A percentile compares a stretch with the other conserved stretches of the same genome.
phyloP scores from a whole-genome alignment of 129 eudicot species.

The Deinandra increscens region DNA sequence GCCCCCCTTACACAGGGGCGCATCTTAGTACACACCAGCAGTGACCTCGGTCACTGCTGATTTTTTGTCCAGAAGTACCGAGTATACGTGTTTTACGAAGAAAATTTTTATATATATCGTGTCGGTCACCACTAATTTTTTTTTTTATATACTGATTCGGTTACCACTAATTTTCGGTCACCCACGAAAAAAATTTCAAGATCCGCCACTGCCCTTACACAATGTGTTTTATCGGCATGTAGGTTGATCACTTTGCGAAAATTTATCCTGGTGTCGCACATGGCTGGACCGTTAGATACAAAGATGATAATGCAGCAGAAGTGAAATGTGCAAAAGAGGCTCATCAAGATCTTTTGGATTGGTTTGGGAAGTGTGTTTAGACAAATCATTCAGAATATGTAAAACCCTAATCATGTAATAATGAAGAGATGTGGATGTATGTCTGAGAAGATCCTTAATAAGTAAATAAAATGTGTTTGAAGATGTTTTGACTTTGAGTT shows the following conservation, averaged over 20 bases:
- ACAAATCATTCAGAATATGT: not conserved
- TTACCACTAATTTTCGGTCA: too few species aligned
- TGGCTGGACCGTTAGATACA: conserved; percentile 72
- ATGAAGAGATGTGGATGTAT: not conserved
- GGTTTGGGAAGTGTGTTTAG: conserved; percentile 55
- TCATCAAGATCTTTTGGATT: conserved; percentile 53
- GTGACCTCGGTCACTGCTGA: too few species aligned
- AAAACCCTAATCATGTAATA: conserved; percentile 2
- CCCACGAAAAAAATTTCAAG: too few species aligned
- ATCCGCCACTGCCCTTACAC: too few species aligned
- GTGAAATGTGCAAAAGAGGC: conserved; percentile 65
- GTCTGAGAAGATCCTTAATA: not conserved
- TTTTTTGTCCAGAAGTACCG: too few species aligned
- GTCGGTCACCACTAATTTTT: too few species aligned
- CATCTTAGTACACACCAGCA: too few species aligned
- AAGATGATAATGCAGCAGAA: conserved; percentile 46
- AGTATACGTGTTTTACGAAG: too few species aligned
- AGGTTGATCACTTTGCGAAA: conserved; percentile 71
- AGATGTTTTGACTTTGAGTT: too few species aligned
- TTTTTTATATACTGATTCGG: too few species aligned
- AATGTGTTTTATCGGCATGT: conserved; percentile 12
- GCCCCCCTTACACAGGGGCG: too few species aligned
- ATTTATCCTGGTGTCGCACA: conserved; percentile 69
- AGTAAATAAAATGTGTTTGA: conserved; percentile 16
- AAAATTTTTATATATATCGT: too few species aligned